These are phyloP conservation scores for Arabidopsis lyrata DNA, from an alignment of 441 rosid genomes.

Conservation along the genomic window DNA sequence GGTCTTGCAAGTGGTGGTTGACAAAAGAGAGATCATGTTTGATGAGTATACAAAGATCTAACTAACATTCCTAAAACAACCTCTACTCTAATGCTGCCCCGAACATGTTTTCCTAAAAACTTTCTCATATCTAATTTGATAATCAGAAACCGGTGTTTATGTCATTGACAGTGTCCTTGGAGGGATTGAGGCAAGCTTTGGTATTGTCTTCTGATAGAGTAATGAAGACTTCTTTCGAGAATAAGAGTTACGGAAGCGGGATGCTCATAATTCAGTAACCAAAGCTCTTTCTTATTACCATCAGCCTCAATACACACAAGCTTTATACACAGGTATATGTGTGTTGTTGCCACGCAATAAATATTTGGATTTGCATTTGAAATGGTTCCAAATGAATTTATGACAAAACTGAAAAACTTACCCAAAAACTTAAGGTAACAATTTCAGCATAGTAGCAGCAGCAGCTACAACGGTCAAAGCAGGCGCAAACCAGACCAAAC, in stretches of 20 bases:
- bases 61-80: no score
- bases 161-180: neutral
- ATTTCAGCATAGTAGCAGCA: conserved; percentile 37
- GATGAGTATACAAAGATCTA: no score
- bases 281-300: conserved; percentile 31
- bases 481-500: conserved; percentile 19
- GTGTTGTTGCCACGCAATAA: conserved; percentile 23
- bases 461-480: conserved; percentile 44
- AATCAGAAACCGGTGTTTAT: neutral
- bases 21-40: no score
- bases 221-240: neutral
- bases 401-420: conserved; percentile 24
- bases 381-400: conserved; percentile 36
- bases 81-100: neutral
- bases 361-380: conserved; percentile 33
- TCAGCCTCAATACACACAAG: conserved; percentile 29
- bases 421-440: conserved; percentile 34
- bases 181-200: neutral
- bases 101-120: neutral
- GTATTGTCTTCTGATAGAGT: neutral
- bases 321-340: conserved; percentile 33
- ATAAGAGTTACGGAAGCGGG: neutral
- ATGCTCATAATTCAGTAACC: conserved; percentile 5
- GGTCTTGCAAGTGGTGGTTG: no score
- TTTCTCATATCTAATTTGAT: neutral